Percentiles rank a stretch among this genome's conserved stretches.
phyloP scores from a whole-genome alignment of 2,329 filamentous ascomycete genomes.

The Hirsutella minnesotensis region DNA sequence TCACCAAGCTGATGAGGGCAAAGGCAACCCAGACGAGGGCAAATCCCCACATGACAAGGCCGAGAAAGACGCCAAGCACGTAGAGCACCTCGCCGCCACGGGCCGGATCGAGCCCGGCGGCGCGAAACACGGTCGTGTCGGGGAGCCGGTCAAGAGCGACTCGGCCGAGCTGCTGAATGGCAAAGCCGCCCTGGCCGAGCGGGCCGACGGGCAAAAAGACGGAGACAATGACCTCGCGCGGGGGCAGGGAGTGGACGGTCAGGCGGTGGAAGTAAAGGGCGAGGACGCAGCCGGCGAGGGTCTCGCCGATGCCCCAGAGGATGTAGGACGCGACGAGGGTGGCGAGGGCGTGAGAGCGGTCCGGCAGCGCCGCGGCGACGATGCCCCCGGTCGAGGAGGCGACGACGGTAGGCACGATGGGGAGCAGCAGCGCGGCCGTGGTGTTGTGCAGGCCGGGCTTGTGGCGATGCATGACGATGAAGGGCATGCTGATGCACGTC shows the following conservation, averaged over 20 bases:
- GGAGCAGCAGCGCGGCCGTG: conserved; percentile 53
- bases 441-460: conserved; percentile 40
- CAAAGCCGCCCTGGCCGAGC: conserved; percentile 53
- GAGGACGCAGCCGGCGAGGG: conserved; percentile 48
- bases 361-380: conserved; percentile 46
- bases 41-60: conserved; percentile 32
- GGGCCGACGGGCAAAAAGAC: conserved; percentile 57
- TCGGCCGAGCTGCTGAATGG: conserved; percentile 37
- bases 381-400: conserved; percentile 53
- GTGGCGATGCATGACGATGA: conserved; percentile 37
- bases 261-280: conserved; percentile 60
- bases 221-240: conserved; percentile 55
- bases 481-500: conserved; percentile 43
- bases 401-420: conserved; percentile 55
- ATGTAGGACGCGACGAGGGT: conserved; percentile 56
- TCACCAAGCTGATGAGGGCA: conserved; percentile 27
- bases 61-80: conserved; percentile 38
- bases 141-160: conserved; percentile 31
- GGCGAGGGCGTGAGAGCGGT: conserved; percentile 41
- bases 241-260: conserved; percentile 52
- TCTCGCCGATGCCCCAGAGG: conserved; percentile 53
- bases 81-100: conserved; percentile 37
- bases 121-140: conserved; percentile 30
- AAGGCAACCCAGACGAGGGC: conserved; percentile 31
- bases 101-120: conserved; percentile 19